Conservation (phyloP, 805 yeast genomes). For the Metschnikowia reukaufii region DNA sequence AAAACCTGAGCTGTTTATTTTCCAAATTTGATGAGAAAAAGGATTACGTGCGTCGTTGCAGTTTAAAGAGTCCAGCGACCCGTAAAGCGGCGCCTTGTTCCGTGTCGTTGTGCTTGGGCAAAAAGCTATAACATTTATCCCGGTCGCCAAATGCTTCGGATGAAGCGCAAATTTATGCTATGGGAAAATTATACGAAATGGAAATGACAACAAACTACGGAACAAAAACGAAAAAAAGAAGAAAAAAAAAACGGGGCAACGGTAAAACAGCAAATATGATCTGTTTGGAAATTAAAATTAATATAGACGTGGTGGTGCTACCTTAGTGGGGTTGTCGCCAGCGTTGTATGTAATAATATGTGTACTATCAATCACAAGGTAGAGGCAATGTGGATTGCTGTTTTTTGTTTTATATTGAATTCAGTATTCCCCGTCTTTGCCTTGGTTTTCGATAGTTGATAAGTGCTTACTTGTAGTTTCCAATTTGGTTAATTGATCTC, state of each 20-base stretch:
- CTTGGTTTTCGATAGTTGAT: neutral
- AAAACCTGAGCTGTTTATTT: constrained; percentile 26
- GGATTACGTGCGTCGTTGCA: constrained; percentile 44
- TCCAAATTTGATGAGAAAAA: constrained; percentile 46
- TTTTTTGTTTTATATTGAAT: neutral
- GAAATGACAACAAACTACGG: neutral
- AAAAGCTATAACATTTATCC: constrained; percentile 25
- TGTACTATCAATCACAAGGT: constrained; percentile 5
- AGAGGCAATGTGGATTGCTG: neutral
- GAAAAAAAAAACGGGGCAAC: constrained; percentile 1
- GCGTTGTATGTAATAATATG: constrained; percentile 8
- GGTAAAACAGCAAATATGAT: neutral
- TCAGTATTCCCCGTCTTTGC: neutral
- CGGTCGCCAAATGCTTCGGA: too few relatives aligned
- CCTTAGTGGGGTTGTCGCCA: neutral
- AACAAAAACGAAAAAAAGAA: neutral
- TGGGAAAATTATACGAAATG: neutral
- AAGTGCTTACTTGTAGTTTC: too few relatives aligned
- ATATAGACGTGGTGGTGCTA: neutral
- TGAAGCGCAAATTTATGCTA: neutral
- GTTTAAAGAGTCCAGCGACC: constrained; percentile 25
- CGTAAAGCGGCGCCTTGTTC: constrained; percentile 27
- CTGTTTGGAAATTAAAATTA: constrained; percentile 1
- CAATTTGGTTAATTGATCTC: too few relatives aligned
- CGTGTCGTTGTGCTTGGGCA: constrained; percentile 43